Evolutionary conservation across 805 yeast genomes (phyloP).

Genomic region (Candida pseudoglaebosa): DNA sequence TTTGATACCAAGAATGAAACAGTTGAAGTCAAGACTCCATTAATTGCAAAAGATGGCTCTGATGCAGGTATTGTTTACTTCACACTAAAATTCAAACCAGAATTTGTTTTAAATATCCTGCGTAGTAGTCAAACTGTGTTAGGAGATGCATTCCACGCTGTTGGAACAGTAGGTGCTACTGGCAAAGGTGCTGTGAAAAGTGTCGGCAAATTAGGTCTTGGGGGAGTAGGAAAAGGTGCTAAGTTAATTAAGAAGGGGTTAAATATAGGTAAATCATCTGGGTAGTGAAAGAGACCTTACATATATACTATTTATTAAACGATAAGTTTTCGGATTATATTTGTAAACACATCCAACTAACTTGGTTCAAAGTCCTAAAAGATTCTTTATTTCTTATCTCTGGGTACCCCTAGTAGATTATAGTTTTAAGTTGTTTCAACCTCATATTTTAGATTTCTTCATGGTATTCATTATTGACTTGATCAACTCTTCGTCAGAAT

Average conservation of each 20-base stretch:
- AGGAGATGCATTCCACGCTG: conserved; percentile 31
- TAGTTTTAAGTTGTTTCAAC: too few relatives aligned
- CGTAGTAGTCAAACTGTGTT: conserved; percentile 10
- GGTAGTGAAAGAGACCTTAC: neutral
- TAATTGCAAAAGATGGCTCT: conserved; percentile 45
- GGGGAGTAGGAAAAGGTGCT: conserved; percentile 34
- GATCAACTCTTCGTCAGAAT: conserved; percentile 3
- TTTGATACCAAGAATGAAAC: conserved; percentile 40
- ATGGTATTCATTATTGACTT: neutral
- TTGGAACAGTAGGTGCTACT: conserved; percentile 43
- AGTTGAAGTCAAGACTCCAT: conserved; percentile 49
- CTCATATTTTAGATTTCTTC: neutral
- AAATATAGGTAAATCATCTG: conserved; percentile 22
- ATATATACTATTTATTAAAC: too few relatives aligned
- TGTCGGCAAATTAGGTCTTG: conserved; percentile 38
- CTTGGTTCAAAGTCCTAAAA: too few relatives aligned
- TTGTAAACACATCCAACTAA: too few relatives aligned
- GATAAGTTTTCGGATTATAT: too few relatives aligned
- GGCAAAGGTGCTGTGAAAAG: conserved; percentile 36
- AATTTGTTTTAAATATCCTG: conserved; percentile 52
- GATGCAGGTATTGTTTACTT: conserved; percentile 66
- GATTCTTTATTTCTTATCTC: too few relatives aligned
- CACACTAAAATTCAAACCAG: conserved; percentile 63
- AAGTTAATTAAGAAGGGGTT: conserved; percentile 35
- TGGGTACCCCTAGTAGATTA: too few relatives aligned